Conservation (phyloP, 305 asterid species). For the Fraxinus latifolia region DNA sequence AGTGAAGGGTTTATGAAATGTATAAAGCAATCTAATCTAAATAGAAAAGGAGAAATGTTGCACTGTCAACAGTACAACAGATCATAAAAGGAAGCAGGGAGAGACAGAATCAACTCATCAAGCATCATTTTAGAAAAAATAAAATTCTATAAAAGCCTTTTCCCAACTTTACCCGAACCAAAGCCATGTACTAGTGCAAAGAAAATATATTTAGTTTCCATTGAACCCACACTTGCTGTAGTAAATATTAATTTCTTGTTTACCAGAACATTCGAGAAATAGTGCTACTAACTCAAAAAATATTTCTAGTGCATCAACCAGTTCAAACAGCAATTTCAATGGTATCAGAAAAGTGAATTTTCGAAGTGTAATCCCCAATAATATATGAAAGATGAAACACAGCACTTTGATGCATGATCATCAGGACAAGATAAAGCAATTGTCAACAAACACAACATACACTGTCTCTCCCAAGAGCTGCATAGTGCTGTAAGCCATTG, state of each 20-base stretch:
- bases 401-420: constrained; percentile 3
- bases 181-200: constrained; percentile 6
- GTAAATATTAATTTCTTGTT: not conserved
- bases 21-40: not conserved
- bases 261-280: constrained; percentile 6
- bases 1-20: not conserved
- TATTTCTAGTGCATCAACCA: constrained; percentile 4
- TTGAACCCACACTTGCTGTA: not conserved
- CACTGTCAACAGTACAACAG: not conserved
- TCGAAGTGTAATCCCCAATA: not conserved
- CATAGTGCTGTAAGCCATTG: constrained; percentile 95
- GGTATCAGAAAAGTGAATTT: not conserved
- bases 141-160: not conserved
- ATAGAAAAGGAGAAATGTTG: constrained; percentile 5
- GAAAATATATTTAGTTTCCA: not conserved
- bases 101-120: not conserved
- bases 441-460: constrained; percentile 42
- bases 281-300: not conserved
- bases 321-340: constrained; percentile 2
- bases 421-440: constrained; percentile 17
- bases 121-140: constrained; percentile 11
- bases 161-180: not conserved
- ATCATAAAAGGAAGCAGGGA: not conserved
- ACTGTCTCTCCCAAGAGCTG: constrained; percentile 84
- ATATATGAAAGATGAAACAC: not conserved